These are phyloP conservation scores for Starmera dryadoides DNA, from an alignment of 805 yeast genomes.

Conservation along the genomic window DNA sequence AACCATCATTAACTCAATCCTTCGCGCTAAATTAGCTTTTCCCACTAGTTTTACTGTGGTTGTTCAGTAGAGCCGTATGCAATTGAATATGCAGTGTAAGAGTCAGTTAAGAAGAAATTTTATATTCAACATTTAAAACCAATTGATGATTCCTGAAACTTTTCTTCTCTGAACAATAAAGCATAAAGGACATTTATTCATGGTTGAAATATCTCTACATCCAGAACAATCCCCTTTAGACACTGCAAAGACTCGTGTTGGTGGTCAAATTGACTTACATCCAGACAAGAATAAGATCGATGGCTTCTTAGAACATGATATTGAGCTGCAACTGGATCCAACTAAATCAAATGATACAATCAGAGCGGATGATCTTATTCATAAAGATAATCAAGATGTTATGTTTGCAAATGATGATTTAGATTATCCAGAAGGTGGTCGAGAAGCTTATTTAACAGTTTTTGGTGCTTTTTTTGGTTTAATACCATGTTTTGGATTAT, in stretches of 20 bases:
- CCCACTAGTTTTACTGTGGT: no score
- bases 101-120: no score
- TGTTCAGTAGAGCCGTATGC: no score
- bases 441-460: slow-evolving; percentile 45
- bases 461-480: slow-evolving; percentile 54
- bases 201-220: neutral
- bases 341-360: no score
- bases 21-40: no score
- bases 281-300: neutral
- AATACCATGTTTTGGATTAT: slow-evolving; percentile 45
- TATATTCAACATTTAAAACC: no score
- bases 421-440: slow-evolving; percentile 54
- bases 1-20: no score
- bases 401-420: slow-evolving; percentile 19
- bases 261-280: neutral
- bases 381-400: slow-evolving; percentile 1
- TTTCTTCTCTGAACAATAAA: no score
- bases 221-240: neutral
- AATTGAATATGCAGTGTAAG: no score
- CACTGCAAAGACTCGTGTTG: neutral
- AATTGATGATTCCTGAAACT: no score
- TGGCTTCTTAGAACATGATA: neutral
- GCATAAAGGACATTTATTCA: no score
- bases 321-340: neutral
- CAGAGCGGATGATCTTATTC: neutral